Evolutionary conservation across 768 basidiomycete species (phyloP).

Genomic region (Amylocystis lapponica): DNA sequence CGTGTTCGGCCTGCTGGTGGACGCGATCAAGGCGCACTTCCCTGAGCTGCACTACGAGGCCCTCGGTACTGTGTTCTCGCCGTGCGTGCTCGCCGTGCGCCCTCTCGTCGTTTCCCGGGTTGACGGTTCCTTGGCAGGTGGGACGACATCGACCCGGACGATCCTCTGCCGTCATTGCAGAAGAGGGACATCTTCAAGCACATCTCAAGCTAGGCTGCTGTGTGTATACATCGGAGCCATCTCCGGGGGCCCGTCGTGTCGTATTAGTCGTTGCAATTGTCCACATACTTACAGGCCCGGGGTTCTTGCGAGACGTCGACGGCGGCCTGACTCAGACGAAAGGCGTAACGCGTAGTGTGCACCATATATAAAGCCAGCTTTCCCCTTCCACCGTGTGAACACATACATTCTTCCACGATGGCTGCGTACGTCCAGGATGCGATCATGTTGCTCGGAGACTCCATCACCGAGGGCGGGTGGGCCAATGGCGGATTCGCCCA

Average conservation of each 20-base stretch:
- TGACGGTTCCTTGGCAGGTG: not conserved
- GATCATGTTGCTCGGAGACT: constrained; percentile 78
- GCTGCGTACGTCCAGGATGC: constrained; percentile 53
- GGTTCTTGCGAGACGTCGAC: too few species aligned
- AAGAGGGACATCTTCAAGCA: not conserved
- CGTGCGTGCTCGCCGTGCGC: constrained; percentile 34
- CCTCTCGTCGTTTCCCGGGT: not conserved
- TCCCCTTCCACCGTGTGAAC: too few species aligned
- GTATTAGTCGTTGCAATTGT: too few species aligned
- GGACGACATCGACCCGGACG: not conserved
- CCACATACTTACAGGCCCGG: too few species aligned
- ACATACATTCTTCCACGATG: too few species aligned
- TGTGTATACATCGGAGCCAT: too few species aligned
- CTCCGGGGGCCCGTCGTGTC: too few species aligned
- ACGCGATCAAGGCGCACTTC: constrained; percentile 48
- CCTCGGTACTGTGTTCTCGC: constrained; percentile 50
- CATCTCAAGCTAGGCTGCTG: too few species aligned
- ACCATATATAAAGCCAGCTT: too few species aligned
- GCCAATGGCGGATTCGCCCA: constrained; percentile 60
- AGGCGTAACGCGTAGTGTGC: too few species aligned
- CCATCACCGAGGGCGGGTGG: constrained; percentile 70
- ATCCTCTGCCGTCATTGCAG: not conserved
- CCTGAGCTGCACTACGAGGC: constrained; percentile 68
- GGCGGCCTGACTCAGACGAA: too few species aligned
- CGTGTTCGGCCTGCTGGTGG: constrained; percentile 57